phyloP scores from a whole-genome alignment of 495 filamentous ascomycete genomes.

The Penicillium crystallinum region DNA sequence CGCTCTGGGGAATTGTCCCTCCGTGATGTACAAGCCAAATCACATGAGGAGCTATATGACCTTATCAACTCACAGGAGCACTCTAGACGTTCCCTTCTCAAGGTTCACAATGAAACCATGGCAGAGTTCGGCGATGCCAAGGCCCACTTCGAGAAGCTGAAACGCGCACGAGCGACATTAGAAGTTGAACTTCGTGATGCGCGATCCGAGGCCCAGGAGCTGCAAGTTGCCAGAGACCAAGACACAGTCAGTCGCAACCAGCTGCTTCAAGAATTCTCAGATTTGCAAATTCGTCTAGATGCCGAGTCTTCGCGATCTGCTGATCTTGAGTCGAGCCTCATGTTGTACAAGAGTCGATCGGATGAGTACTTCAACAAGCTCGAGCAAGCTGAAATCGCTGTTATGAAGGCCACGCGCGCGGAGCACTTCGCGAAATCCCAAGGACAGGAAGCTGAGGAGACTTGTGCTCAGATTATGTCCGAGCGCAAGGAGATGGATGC shows the following conservation, averaged over 20 bases:
- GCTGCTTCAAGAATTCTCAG: slow-evolving; percentile 85
- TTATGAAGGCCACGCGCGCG: slow-evolving; percentile 84
- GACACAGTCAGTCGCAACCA: slow-evolving; percentile 79
- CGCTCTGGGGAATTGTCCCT: slow-evolving; percentile 84
- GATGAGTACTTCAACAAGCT: slow-evolving; percentile 98
- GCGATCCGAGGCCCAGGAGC: slow-evolving; percentile 76
- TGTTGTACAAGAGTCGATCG: slow-evolving; percentile 84
- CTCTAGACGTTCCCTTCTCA: slow-evolving; percentile 72
- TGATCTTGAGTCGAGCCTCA: slow-evolving; percentile 78
- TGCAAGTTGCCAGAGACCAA: slow-evolving; percentile 71
- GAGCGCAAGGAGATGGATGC: slow-evolving; percentile 88
- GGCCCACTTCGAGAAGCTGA: slow-evolving; percentile 75
- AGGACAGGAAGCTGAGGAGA: slow-evolving; percentile 84
- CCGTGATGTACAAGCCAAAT: slow-evolving; percentile 87
- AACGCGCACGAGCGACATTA: slow-evolving; percentile 66
- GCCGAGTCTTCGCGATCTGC: slow-evolving; percentile 78
- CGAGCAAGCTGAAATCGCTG: slow-evolving; percentile 92
- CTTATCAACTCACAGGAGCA: slow-evolving; percentile 92
- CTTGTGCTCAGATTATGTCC: slow-evolving; percentile 81
- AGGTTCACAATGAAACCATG: slow-evolving; percentile 79
- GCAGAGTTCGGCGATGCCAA: slow-evolving; percentile 83
- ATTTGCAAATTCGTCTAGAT: slow-evolving; percentile 90
- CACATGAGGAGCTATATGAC: slow-evolving; percentile 92
- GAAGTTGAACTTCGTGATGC: slow-evolving; percentile 91
- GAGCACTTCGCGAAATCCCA: slow-evolving; percentile 93